Conservation (phyloP, 2,329 filamentous ascomycete genomes). For the Zasmidium citrigriseum region DNA sequence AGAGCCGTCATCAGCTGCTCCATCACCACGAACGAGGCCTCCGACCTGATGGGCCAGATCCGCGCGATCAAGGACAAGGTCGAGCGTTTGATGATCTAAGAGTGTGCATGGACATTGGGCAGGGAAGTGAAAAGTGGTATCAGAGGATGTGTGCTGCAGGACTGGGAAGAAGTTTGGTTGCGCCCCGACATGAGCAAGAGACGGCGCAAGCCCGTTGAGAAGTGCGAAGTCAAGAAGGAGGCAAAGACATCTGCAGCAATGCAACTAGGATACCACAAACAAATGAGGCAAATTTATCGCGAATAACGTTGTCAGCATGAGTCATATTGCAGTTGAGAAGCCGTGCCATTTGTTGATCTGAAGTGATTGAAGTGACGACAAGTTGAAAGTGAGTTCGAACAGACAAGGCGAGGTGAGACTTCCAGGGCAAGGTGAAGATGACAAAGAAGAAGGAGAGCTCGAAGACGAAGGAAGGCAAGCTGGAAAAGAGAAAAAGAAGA, state of each 20-base stretch:
- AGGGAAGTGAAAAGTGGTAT: background rate
- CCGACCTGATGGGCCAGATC: slow-evolving; percentile 85
- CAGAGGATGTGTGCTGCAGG: too few relatives aligned
- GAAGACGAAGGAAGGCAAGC: background rate
- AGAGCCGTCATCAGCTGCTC: slow-evolving; percentile 82
- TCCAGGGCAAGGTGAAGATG: too few relatives aligned
- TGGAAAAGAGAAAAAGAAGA: background rate
- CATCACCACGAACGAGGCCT: slow-evolving; percentile 90
- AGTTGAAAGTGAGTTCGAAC: too few relatives aligned
- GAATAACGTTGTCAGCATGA: too few relatives aligned
- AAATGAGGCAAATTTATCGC: background rate
- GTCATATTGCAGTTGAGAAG: too few relatives aligned
- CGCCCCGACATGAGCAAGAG: too few relatives aligned
- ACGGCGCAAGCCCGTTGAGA: background rate
- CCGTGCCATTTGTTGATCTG: too few relatives aligned
- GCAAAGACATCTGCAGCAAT: background rate
- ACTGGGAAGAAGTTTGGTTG: too few relatives aligned
- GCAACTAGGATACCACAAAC: background rate
- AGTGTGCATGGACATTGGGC: background rate
- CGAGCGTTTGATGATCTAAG: slow-evolving; percentile 86
- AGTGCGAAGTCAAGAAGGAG: background rate
- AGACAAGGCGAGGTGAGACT: too few relatives aligned
- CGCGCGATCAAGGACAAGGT: slow-evolving; percentile 90
- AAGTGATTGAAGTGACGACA: too few relatives aligned
- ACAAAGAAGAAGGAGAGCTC: background rate